Conservation (phyloP, 2,329 filamentous ascomycete species). For the Ophiocordyceps unilateralis region DNA sequence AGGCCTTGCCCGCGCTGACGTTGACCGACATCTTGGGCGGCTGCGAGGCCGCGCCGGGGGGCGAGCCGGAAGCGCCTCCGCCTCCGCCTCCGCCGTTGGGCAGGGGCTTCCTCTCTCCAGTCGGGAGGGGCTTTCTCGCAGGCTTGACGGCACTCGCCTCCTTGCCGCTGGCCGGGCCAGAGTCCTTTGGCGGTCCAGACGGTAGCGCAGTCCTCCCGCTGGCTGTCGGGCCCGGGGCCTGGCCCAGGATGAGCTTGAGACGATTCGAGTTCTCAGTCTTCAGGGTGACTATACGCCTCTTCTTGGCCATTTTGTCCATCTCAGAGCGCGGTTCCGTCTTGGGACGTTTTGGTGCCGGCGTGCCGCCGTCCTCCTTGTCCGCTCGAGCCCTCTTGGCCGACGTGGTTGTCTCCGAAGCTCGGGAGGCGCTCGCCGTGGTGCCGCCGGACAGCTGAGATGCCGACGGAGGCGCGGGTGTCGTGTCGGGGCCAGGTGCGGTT, state of each 20-base stretch:
- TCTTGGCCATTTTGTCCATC: slow-evolving; percentile 10
- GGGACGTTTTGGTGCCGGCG: slow-evolving; percentile 20
- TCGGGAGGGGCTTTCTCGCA: slow-evolving; percentile 18
- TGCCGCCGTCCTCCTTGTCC: slow-evolving; percentile 17
- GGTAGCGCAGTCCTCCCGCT: slow-evolving; percentile 16
- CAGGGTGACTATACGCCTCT: slow-evolving; percentile 19
- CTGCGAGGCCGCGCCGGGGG: slow-evolving; percentile 6
- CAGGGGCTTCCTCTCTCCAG: slow-evolving; percentile 16
- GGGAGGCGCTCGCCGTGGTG: slow-evolving; percentile 6
- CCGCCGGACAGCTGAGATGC: slow-evolving; percentile 2
- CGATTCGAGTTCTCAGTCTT: slow-evolving; percentile 17
- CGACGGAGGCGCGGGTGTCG: slow-evolving; percentile 2
- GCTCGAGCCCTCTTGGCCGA: slow-evolving; percentile 18
- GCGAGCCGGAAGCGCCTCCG: slow-evolving; percentile 8
- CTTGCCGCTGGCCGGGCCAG: slow-evolving; percentile 7
- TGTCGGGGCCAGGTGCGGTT: background rate
- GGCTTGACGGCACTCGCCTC: slow-evolving; percentile 17
- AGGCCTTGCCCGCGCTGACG: slow-evolving; percentile 6
- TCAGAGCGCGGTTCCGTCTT: slow-evolving; percentile 15
- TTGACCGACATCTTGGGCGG: slow-evolving; percentile 12
- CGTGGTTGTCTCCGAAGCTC: slow-evolving; percentile 5
- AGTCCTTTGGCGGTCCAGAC: slow-evolving; percentile 11
- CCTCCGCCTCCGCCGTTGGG: slow-evolving; percentile 9
- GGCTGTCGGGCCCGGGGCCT: slow-evolving; percentile 7
- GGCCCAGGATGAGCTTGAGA: slow-evolving; percentile 16